Percentiles rank a stretch among this genome's conserved stretches.
Conservation (phyloP, 371 early-diverging fungal genomes). For the Thermomucor indicae-seudaticae region DNA sequence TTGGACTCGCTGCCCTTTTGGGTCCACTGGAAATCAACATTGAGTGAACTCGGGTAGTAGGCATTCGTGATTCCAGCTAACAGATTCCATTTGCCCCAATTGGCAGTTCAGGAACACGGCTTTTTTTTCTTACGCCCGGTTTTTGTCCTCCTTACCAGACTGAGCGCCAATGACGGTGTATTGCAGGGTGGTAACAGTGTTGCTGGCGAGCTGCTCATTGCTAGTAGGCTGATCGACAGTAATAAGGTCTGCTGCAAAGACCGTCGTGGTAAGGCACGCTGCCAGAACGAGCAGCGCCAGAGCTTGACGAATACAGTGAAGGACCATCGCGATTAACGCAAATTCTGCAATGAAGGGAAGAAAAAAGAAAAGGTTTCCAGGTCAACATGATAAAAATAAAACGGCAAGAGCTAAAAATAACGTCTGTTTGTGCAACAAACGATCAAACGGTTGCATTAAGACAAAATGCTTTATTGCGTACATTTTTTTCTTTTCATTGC, state of each 20-base stretch:
- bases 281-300: too few relatives aligned
- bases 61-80: constrained; percentile 10
- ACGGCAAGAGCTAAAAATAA: too few relatives aligned
- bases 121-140: background rate
- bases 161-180: constrained; percentile 23
- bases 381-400: too few relatives aligned
- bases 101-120: background rate
- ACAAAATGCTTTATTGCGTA: too few relatives aligned
- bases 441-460: too few relatives aligned
- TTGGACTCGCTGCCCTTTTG: constrained; percentile 9
- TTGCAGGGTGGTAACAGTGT: constrained; percentile 7
- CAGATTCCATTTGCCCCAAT: background rate
- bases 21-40: constrained; percentile 14
- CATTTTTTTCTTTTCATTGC: background rate
- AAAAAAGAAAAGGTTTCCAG: too few relatives aligned
- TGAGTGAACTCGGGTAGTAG: constrained; percentile 12
- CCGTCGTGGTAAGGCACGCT: too few relatives aligned
- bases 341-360: too few relatives aligned
- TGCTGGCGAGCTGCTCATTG: constrained; percentile 12
- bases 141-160: constrained; percentile 14
- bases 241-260: constrained; percentile 2
- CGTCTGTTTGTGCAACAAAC: too few relatives aligned
- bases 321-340: too few relatives aligned
- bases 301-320: too few relatives aligned
- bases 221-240: constrained; percentile 7